These are phyloP conservation scores for Claviceps capensis DNA, from an alignment of 2,329 filamentous ascomycete genomes.

Conservation along the genomic window DNA sequence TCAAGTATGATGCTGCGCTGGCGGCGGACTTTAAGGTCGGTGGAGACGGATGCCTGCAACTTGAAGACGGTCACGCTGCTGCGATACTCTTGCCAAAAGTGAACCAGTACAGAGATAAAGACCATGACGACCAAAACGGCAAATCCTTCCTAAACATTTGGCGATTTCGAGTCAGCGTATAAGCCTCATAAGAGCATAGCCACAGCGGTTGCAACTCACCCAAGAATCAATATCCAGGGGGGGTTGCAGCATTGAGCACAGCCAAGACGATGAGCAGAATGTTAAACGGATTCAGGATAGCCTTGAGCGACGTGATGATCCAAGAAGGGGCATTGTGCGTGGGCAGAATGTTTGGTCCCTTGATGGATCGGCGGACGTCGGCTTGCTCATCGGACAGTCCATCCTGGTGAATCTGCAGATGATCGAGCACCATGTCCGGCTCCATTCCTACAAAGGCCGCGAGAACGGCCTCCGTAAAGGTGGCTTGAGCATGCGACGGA, in stretches of 20 bases:
- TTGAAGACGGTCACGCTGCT: conserved; percentile 14
- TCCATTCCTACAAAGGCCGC: conserved; percentile 10
- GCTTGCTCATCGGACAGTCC: conserved; percentile 13
- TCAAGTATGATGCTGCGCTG: neutral
- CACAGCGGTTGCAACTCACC: conserved; percentile 3
- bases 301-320: conserved; percentile 12
- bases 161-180: neutral
- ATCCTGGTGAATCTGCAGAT: conserved; percentile 9
- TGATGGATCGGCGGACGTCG: conserved; percentile 9
- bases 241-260: conserved; percentile 13
- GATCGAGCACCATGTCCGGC: conserved; percentile 8
- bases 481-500: conserved; percentile 6
- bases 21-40: conserved; percentile 11
- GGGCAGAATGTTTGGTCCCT: conserved; percentile 12
- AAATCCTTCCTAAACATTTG: conserved; percentile 7
- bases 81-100: conserved; percentile 17
- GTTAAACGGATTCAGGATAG: conserved; percentile 16
- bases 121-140: conserved; percentile 15
- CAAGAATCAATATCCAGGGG: conserved; percentile 4
- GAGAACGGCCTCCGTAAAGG: conserved; percentile 10
- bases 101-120: conserved; percentile 12
- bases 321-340: conserved; percentile 14
- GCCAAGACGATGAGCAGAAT: conserved; percentile 12
- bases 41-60: conserved; percentile 13
- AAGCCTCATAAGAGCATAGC: too few species aligned